These are phyloP conservation scores for Exophiala aquamarina DNA, from an alignment of 2,329 filamentous ascomycete genomes.

Conservation along the genomic window DNA sequence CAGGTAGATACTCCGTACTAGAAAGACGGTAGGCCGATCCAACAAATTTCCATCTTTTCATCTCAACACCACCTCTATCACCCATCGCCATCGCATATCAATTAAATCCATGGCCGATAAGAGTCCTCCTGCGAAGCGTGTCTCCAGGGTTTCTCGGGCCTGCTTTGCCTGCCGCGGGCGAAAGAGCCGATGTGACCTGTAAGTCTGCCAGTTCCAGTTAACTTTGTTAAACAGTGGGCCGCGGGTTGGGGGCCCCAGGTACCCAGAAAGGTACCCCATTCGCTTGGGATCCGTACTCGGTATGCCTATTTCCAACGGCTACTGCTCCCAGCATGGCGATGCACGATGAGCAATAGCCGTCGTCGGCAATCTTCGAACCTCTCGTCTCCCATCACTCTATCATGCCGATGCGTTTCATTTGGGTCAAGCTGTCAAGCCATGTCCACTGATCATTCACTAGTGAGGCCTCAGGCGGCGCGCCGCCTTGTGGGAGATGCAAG, in stretches of 20 bases:
- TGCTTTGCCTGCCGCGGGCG: slow-evolving; percentile 50
- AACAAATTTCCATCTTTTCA: neutral
- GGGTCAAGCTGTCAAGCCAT: neutral
- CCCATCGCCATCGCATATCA: neutral
- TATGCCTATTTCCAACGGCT: neutral
- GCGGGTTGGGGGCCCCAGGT: neutral
- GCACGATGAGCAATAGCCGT: slow-evolving; percentile 9
- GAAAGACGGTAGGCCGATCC: neutral
- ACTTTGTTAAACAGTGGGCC: slow-evolving; percentile 5
- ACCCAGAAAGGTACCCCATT: neutral
- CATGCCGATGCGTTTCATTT: neutral
- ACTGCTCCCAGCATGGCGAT: slow-evolving; percentile 8
- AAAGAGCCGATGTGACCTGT: slow-evolving; percentile 54
- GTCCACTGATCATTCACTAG: slow-evolving; percentile 31
- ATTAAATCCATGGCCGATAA: slow-evolving; percentile 19
- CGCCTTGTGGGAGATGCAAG: slow-evolving; percentile 59
- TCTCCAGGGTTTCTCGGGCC: slow-evolving; percentile 50
- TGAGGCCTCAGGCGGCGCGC: slow-evolving; percentile 48
- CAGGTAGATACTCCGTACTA: no score
- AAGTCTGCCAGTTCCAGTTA: slow-evolving; percentile 30
- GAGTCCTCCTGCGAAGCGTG: slow-evolving; percentile 38
- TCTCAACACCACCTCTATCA: neutral
- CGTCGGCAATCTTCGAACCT: neutral
- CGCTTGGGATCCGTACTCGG: neutral
- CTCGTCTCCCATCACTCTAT: slow-evolving; percentile 12